Percentiles rank a stretch among this genome's conserved stretches.
Evolutionary conservation across 495 filamentous ascomycete genomes (phyloP).

Genomic region (Parathielavia hyrcaniae): DNA sequence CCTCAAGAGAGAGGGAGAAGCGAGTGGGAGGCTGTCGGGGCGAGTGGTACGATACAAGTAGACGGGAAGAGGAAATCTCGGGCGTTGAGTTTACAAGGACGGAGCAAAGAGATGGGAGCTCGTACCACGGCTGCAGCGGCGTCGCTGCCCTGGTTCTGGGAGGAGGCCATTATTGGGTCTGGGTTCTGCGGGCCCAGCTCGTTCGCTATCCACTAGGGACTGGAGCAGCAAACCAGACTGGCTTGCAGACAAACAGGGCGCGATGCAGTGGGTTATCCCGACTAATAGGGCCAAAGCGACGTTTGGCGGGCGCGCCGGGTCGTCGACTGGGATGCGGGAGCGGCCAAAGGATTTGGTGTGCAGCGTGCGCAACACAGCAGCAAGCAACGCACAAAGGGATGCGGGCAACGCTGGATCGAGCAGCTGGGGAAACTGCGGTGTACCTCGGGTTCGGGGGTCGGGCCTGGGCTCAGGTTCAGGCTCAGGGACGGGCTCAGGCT

Average conservation of each 20-base stretch:
- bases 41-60: not conserved
- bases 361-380: constrained; percentile 7
- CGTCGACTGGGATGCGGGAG: constrained; percentile 2
- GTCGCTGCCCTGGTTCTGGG: constrained; percentile 28
- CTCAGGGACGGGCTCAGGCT: too few species aligned
- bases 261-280: constrained; percentile 7
- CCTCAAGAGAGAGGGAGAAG: not conserved
- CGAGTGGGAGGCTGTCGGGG: not conserved
- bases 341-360: not conserved
- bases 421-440: not conserved
- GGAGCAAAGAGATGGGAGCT: constrained; percentile 6
- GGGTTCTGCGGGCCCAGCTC: constrained; percentile 1
- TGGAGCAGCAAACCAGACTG: constrained; percentile 5
- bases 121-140: constrained; percentile 27
- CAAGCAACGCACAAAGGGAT: constrained; percentile 5
- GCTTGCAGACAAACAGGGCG: constrained; percentile 15
- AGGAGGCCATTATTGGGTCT: constrained; percentile 22
- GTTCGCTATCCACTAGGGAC: constrained; percentile 10
- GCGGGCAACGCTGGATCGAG: constrained; percentile 9
- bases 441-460: not conserved
- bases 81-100: constrained; percentile 1
- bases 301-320: not conserved
- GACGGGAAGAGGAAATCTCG: not conserved
- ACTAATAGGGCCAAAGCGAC: constrained; percentile 16
- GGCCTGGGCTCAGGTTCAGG: not conserved